A percentile compares a stretch with the other conserved stretches of the same genome.
These are phyloP conservation scores for Labyrinthula sp. DNA, from an alignment of 352 stramenopile genomes.

Conservation along the genomic window DNA sequence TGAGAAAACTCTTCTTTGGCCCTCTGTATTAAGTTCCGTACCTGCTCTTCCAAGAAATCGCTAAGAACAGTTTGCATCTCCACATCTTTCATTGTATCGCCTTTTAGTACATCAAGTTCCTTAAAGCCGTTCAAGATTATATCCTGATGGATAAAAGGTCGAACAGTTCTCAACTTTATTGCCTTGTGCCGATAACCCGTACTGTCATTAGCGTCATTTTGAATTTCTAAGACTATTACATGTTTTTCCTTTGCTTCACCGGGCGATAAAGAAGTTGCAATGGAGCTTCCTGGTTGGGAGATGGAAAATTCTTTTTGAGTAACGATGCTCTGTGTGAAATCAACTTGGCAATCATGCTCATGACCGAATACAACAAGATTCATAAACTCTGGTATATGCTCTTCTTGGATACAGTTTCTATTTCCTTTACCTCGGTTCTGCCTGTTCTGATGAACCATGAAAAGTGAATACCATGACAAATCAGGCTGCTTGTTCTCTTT, in stretches of 20 bases:
- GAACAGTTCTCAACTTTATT: slow-evolving; percentile 59
- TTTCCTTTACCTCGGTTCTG: slow-evolving; percentile 41
- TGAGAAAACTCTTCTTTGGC: slow-evolving; percentile 36
- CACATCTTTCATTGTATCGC: slow-evolving; percentile 47
- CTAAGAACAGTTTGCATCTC: slow-evolving; percentile 25
- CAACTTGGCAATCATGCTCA: slow-evolving; percentile 89
- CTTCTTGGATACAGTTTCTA: slow-evolving; percentile 91
- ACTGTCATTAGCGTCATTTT: slow-evolving; percentile 33
- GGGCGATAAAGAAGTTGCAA: slow-evolving; percentile 76
- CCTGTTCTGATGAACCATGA: slow-evolving; percentile 95
- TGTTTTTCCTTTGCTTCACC: slow-evolving; percentile 57
- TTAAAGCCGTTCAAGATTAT: slow-evolving; percentile 58
- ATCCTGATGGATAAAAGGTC: slow-evolving; percentile 73
- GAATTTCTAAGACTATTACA: slow-evolving; percentile 61
- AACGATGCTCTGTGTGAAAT: slow-evolving; percentile 70
- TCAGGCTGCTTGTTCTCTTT: not conserved
- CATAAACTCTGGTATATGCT: slow-evolving; percentile 94
- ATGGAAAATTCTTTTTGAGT: slow-evolving; percentile 72
- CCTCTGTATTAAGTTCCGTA: slow-evolving; percentile 43
- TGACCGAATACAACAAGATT: slow-evolving; percentile 87
- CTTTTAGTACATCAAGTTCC: slow-evolving; percentile 54
- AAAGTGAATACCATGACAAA: slow-evolving; percentile 83
- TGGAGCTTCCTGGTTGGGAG: slow-evolving; percentile 77
- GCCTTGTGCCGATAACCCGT: slow-evolving; percentile 46
- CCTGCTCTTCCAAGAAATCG: slow-evolving; percentile 22